Evolutionary conservation across 352 stramenopile genomes (phyloP).

Genomic region (Pythium brassicae): DNA sequence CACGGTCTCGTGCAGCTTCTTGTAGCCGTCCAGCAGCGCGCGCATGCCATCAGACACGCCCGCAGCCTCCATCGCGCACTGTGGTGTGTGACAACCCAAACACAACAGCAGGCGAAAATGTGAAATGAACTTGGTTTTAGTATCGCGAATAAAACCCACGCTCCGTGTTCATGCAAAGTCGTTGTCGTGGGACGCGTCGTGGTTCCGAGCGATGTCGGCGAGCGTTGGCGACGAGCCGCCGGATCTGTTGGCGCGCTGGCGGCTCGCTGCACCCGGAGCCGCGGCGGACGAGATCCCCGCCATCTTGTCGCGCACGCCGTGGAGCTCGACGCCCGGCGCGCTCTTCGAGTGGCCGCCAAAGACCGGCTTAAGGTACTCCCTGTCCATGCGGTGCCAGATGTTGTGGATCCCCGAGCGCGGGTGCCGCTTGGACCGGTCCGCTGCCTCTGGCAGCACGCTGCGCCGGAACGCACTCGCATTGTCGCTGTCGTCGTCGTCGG

Average conservation of each 20-base stretch:
- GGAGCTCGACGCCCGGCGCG: slow-evolving; percentile 6
- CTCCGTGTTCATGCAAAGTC: slow-evolving; percentile 3
- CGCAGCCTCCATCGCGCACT: slow-evolving; percentile 10
- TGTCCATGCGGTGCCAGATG: slow-evolving; percentile 59
- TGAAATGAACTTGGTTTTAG: too few relatives aligned
- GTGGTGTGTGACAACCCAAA: too few relatives aligned
- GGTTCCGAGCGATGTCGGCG: slow-evolving; percentile 49
- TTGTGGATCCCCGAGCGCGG: slow-evolving; percentile 48
- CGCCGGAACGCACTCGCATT: slow-evolving; percentile 21
- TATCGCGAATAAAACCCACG: too few relatives aligned
- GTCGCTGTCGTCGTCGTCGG: slow-evolving; percentile 25
- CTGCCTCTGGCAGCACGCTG: slow-evolving; percentile 20
- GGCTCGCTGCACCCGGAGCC: not conserved
- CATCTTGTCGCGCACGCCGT: not conserved
- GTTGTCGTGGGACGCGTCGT: slow-evolving; percentile 34
- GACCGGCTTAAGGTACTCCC: slow-evolving; percentile 69
- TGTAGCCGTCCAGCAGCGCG: slow-evolving; percentile 65
- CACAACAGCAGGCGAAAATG: too few relatives aligned
- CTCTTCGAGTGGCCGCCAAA: slow-evolving; percentile 37
- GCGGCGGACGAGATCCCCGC: not conserved
- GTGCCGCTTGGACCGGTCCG: slow-evolving; percentile 26
- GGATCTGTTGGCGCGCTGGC: slow-evolving; percentile 2
- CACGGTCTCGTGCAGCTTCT: slow-evolving; percentile 64
- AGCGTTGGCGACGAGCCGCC: slow-evolving; percentile 22
- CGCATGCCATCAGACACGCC: slow-evolving; percentile 64